Evolutionary conservation across 768 basidiomycete species (phyloP).

Genomic region (Gautieria morchelliformis): DNA sequence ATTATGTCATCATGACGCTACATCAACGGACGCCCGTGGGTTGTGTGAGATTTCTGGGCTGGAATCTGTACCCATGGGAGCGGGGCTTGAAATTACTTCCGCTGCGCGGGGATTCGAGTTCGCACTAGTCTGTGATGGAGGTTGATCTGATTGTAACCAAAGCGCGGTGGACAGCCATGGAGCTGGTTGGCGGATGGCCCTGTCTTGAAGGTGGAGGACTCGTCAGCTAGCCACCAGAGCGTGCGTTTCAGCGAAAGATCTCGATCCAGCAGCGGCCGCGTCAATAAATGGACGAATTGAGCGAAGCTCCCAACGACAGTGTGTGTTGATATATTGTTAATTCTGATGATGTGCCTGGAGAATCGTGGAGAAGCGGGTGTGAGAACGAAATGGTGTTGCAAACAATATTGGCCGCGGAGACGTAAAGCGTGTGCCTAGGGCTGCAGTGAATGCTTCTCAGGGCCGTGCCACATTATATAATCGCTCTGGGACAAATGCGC

Average conservation of each 20-base stretch:
- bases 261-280: background rate
- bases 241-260: background rate
- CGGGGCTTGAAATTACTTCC: background rate
- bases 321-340: background rate
- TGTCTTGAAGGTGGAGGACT: no score
- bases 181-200: no score
- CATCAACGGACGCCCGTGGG: background rate
- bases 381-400: background rate
- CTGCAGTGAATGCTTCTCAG: background rate
- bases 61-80: background rate
- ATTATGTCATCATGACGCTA: no score
- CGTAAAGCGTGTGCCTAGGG: background rate
- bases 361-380: background rate
- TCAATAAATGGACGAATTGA: no score
- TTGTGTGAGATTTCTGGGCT: background rate
- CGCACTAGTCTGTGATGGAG: no score
- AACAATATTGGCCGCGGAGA: background rate
- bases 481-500: no score
- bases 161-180: no score
- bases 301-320: no score
- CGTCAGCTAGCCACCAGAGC: no score
- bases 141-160: no score
- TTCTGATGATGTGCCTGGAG: background rate
- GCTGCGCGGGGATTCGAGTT: background rate
- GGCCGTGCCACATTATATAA: background rate